A percentile compares a stretch with the other conserved stretches of the same genome.
Conservation (phyloP, 164 flowering plant species). For the Akebia trifoliata region DNA sequence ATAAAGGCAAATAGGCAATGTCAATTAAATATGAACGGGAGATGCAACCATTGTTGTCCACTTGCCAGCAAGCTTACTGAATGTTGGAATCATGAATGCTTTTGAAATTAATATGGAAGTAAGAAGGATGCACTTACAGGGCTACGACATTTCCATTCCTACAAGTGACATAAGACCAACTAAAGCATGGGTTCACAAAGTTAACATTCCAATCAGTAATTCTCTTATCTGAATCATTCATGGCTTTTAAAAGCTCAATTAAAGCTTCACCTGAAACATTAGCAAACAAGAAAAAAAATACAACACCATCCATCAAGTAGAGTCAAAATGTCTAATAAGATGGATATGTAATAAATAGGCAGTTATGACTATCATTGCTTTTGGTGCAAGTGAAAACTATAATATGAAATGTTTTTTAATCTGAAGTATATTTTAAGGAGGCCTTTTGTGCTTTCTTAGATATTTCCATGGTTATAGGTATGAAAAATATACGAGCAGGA, state of each 20-base stretch:
- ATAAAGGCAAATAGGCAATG: too few relatives aligned
- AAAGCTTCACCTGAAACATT: slow-evolving; percentile 65
- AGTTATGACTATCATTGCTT: too few relatives aligned
- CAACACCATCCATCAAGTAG: not conserved
- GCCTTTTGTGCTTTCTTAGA: too few relatives aligned
- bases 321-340: not conserved
- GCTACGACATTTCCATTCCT: slow-evolving; percentile 58
- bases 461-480: too few relatives aligned
- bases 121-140: slow-evolving; percentile 48
- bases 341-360: not conserved
- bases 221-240: slow-evolving; percentile 51
- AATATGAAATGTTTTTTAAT: too few relatives aligned
- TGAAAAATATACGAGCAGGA: too few relatives aligned
- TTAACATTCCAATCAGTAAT: slow-evolving; percentile 53
- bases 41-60: too few relatives aligned
- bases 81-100: too few relatives aligned
- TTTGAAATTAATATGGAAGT: not conserved
- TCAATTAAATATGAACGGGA: slow-evolving; percentile 3
- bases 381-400: too few relatives aligned
- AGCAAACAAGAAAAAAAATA: not conserved
- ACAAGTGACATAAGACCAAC: slow-evolving; percentile 89
- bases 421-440: too few relatives aligned
- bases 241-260: slow-evolving; percentile 39
- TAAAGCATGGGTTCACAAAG: slow-evolving; percentile 75
- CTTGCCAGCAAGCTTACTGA: not conserved